Conservation (phyloP, 2,329 filamentous ascomycete species). For the Fusarium nanum region DNA sequence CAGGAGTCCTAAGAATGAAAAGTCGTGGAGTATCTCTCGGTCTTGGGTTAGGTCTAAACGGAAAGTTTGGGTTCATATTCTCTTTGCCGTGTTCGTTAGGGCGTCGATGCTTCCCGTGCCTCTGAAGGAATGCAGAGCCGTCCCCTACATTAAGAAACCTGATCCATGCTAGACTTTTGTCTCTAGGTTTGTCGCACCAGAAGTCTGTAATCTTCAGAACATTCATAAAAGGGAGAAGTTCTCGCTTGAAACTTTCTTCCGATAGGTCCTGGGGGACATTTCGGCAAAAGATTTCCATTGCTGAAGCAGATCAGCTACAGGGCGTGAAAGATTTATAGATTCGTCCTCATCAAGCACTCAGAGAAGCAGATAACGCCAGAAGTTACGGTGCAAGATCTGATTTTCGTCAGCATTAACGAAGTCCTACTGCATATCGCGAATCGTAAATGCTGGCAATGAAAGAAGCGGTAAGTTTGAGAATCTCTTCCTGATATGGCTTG, state of each 20-base stretch:
- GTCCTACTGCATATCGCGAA: not conserved
- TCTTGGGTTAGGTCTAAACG: not conserved
- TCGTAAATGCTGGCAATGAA: not conserved
- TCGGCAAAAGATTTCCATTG: constrained; percentile 61
- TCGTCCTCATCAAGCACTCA: not conserved
- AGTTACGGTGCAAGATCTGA: not conserved
- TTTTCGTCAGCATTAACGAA: not conserved
- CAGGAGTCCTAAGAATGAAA: constrained; percentile 44
- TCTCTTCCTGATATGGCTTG: not conserved
- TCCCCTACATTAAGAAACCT: constrained; percentile 57
- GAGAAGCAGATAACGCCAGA: not conserved
- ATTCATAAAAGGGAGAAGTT: constrained; percentile 56
- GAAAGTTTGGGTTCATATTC: not conserved
- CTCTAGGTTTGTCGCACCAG: constrained; percentile 56
- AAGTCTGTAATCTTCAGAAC: constrained; percentile 57
- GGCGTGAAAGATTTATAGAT: not conserved
- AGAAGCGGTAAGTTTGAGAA: not conserved
- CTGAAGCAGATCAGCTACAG: not conserved
- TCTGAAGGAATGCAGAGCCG: constrained; percentile 56
- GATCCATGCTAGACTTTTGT: constrained; percentile 53
- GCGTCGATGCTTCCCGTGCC: constrained; percentile 48
- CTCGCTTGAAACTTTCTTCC: constrained; percentile 51
- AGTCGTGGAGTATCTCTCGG: constrained; percentile 46
- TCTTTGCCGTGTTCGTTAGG: constrained; percentile 1
- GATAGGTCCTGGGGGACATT: constrained; percentile 57